Evolutionary conservation across 371 early-diverging fungal genomes (phyloP), one percentile per base, ranked within the genome.

Genomic region (Choanephora cucurbitarum): DNA sequence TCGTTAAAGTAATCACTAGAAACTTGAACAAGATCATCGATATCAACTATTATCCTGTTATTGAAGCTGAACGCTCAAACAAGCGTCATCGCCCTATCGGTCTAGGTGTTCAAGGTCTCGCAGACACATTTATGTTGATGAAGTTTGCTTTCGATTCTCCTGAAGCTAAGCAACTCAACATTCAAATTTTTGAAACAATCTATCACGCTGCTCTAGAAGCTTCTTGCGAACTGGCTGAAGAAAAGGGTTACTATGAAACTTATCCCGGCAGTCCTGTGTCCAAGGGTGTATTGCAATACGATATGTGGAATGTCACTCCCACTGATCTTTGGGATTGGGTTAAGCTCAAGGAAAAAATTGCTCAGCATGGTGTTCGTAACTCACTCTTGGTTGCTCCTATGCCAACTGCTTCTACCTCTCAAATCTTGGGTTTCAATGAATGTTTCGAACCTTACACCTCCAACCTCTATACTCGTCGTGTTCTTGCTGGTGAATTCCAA

Each of bases 391-490:
- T 98, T 15, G 97, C 99, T 4, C 97, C 97, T 11, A 99, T 99
- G 99, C 99, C 99, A 4, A 99, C 99, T 0, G 99, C 99, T 3
- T 92, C 93, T 33, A 99, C 99, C 7, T 94, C 95, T 34, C 99
- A 99, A 73, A 97, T 99, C 59, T 83, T 98, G 23, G 99, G 99
- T 49, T 95, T 91, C 87, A 98, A 97, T 73, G 99, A 99, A 80
- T 95, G 97, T 74, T 97, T 98, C 65, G 99, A 99, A 69, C 98
- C 99, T 5, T 96, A 95, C 75, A 97, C 74, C 2, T 71, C 88
- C 75, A 99, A 99, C 77, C 88, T 99, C 49, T 99, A 97, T 77
- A 95, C 94, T 21, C 89, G 99, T 52, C 91, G 99, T 52, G 99
- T 99, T 4, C 73, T 98, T 59, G 91, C 97, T 34, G 99, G 99